phyloP scores from a whole-genome alignment of 163 green algal genomes.

The Coccomyxa subellipsoidea region DNA sequence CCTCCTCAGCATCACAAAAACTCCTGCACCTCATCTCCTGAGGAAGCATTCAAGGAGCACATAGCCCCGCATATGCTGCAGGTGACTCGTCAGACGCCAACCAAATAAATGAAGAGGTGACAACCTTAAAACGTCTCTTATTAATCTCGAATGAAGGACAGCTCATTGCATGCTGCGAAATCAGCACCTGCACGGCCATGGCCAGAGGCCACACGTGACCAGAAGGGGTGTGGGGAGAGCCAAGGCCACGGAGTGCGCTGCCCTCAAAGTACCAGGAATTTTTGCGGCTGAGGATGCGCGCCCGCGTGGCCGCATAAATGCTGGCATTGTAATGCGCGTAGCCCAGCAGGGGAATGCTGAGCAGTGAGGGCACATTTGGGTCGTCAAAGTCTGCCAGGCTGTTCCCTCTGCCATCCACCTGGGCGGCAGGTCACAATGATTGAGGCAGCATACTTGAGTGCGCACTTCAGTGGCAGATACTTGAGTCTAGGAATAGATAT shows the following conservation, averaged over 20 bases:
- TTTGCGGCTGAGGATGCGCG: constrained; percentile 29
- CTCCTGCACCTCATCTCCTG: no score
- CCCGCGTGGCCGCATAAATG: constrained; percentile 35
- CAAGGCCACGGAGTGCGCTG: constrained; percentile 39
- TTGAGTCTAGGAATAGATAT: no score
- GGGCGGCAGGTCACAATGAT: background rate
- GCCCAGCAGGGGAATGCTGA: constrained; percentile 59
- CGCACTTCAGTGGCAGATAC: no score
- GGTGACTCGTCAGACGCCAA: no score
- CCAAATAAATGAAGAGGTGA: no score
- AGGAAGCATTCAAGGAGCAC: no score
- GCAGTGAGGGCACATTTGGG: constrained; percentile 62
- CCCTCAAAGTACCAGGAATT: constrained; percentile 47
- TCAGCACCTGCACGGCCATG: constrained; percentile 40
- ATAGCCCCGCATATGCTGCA: no score
- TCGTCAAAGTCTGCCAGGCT: constrained; percentile 51
- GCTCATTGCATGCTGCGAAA: no score
- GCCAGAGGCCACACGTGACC: constrained; percentile 55
- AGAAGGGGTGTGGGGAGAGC: constrained; percentile 50
- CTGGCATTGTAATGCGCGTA: constrained; percentile 37
- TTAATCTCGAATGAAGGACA: no score
- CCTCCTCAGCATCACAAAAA: no score
- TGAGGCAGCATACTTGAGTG: background rate
- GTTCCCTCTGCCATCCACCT: constrained; percentile 55
- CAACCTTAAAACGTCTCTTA: no score